Percentiles rank a stretch among this genome's conserved stretches.
These are phyloP conservation scores for Lachnellula willkommii DNA, from an alignment of 2,329 filamentous ascomycete genomes.

Conservation along the genomic window DNA sequence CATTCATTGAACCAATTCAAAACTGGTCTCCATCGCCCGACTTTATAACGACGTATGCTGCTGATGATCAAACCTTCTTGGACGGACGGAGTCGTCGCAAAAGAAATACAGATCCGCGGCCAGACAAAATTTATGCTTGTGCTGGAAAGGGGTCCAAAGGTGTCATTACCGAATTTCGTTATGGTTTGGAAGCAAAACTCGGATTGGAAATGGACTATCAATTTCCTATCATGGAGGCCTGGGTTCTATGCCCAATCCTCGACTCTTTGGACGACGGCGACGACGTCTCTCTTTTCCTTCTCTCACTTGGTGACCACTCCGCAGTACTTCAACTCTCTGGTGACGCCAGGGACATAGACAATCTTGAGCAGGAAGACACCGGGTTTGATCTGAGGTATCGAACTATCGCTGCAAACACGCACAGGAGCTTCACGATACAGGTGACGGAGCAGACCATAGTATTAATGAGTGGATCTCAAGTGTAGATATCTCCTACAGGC, in stretches of 20 bases:
- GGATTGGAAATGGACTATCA: conserved; percentile 51
- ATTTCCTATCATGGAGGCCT: conserved; percentile 46
- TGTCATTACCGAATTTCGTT: conserved; percentile 61
- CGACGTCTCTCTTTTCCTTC: conserved; percentile 22
- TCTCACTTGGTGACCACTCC: conserved; percentile 27
- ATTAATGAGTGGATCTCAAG: conserved; percentile 8
- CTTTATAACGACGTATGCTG: conserved; percentile 40
- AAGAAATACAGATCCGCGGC: conserved; percentile 26
- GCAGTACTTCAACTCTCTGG: conserved; percentile 40
- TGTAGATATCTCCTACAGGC: conserved; percentile 16
- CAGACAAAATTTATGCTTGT: conserved; percentile 61
- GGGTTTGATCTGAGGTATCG: conserved; percentile 48
- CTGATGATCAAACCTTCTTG: conserved; percentile 17
- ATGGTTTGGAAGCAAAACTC: conserved; percentile 65
- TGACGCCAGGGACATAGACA: conserved; percentile 42
- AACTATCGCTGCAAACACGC: conserved; percentile 44
- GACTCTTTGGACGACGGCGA: conserved; percentile 8
- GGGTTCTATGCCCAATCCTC: conserved; percentile 40
- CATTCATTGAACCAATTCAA: conserved; percentile 55
- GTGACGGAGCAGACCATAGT: conserved; percentile 43
- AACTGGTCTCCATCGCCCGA: conserved; percentile 50
- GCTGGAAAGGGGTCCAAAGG: conserved; percentile 59
- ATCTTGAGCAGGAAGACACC: conserved; percentile 37
- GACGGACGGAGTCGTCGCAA: neutral
- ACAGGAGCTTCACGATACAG: conserved; percentile 43